Conservation (phyloP, 441 rosid species). For the Rhodomyrtus psidioides region DNA sequence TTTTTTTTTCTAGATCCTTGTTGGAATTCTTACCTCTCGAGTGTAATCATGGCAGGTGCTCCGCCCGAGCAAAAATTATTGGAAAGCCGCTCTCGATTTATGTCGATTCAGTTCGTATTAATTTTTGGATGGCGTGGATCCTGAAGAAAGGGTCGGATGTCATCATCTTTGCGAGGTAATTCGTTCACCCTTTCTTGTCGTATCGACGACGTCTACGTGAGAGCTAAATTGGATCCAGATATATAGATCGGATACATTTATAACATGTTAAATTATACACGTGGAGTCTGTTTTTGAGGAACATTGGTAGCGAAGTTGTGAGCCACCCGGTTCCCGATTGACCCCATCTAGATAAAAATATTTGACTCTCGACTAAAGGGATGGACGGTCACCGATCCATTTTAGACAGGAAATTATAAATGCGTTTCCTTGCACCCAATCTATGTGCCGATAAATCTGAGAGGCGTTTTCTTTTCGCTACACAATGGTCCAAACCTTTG, state of each 20-base stretch:
- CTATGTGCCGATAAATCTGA: background rate
- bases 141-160: background rate
- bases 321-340: rapidly evolving
- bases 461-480: background rate
- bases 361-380: background rate
- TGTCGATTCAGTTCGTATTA: rapidly evolving
- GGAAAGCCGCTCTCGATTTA: background rate
- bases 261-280: too few species aligned
- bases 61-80: rapidly evolving
- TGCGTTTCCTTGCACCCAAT: background rate
- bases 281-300: background rate
- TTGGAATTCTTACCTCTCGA: background rate
- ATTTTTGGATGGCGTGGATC: background rate
- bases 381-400: rapidly evolving
- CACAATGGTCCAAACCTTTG: background rate
- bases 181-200: background rate
- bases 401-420: background rate
- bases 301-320: too few species aligned
- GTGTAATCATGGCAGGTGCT: background rate
- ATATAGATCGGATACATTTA: background rate
- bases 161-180: background rate
- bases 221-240: background rate
- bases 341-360: background rate
- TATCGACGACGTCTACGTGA: rapidly evolving
- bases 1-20: background rate